Conservation (phyloP, 495 filamentous ascomycete genomes). For the Sporormia fimetaria region DNA sequence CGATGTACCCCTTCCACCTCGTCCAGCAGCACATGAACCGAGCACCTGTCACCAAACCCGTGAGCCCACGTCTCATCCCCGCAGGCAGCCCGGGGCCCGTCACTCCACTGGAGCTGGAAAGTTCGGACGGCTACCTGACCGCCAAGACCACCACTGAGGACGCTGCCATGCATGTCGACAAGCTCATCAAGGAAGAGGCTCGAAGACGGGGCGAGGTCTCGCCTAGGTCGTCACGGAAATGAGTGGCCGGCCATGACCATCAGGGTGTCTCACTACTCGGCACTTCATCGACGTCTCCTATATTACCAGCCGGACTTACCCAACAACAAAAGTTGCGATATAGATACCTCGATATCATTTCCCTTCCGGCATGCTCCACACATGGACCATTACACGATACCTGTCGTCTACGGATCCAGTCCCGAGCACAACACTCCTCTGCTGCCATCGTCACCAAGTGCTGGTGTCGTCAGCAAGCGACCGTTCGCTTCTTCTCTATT, state of each 20-base stretch:
- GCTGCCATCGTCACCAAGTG: conserved; percentile 20
- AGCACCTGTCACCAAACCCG: conserved; percentile 16
- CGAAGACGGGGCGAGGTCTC: conserved; percentile 32
- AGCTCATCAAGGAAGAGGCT: conserved; percentile 30
- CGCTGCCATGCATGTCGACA: conserved; percentile 25
- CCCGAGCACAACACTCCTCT: conserved; percentile 1
- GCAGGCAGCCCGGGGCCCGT: conserved; percentile 33
- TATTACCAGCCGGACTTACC: not conserved
- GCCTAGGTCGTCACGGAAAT: conserved; percentile 37
- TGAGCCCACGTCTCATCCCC: conserved; percentile 30
- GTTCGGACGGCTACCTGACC: conserved; percentile 27
- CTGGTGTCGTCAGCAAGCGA: conserved; percentile 14
- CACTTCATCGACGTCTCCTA: not conserved
- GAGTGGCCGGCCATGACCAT: conserved; percentile 8
- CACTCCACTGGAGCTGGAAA: conserved; percentile 33
- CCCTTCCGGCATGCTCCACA: not conserved
- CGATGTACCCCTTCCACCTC: conserved; percentile 32
- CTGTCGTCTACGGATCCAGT: not conserved
- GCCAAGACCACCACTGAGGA: conserved; percentile 18
- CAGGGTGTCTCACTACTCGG: not conserved
- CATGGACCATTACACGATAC: not conserved
- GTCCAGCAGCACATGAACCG: conserved; percentile 23
- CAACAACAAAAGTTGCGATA: not conserved
- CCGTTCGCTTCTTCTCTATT: not conserved
- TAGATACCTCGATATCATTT: not conserved